phyloP scores from a whole-genome alignment of 2,329 filamentous ascomycete species.

The Trichoderma polysporum region DNA sequence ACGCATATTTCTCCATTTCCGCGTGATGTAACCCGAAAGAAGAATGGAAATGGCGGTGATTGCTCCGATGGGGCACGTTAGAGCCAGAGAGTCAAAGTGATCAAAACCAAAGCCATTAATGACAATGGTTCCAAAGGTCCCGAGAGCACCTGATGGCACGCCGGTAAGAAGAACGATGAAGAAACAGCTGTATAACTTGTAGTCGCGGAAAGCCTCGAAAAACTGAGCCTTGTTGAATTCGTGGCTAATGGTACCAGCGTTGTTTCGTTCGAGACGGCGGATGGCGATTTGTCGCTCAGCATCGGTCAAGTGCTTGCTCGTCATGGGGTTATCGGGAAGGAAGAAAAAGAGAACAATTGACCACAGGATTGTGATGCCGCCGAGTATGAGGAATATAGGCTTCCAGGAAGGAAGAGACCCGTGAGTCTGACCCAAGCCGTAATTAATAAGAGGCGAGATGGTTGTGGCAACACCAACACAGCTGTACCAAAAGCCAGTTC shows the following conservation, averaged over 20 bases:
- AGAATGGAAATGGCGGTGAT: background rate
- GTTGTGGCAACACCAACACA: constrained; percentile 5
- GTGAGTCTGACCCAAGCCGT: constrained; percentile 1
- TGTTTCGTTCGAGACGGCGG: background rate
- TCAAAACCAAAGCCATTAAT: background rate
- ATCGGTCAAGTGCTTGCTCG: background rate
- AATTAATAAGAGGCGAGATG: constrained; percentile 7
- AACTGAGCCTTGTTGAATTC: constrained; percentile 6
- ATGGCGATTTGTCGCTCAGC: background rate
- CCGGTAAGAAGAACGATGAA: constrained; percentile 9
- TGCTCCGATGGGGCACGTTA: constrained; percentile 3
- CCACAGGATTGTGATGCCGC: background rate
- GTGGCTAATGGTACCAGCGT: background rate
- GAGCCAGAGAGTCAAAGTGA: background rate
- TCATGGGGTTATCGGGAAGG: background rate
- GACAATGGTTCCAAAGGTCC: constrained; percentile 2
- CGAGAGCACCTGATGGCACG: background rate
- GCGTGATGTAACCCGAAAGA: background rate
- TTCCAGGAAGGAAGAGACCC: constrained; percentile 5
- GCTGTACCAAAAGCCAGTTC: constrained; percentile 7
- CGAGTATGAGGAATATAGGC: background rate
- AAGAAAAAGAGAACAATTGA: constrained; percentile 1
- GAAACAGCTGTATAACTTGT: constrained; percentile 2
- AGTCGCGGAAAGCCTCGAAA: constrained; percentile 7
- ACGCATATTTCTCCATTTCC: background rate